Evolutionary conservation across 768 basidiomycete genomes (phyloP).

Genomic region (Pleurotus eryngii): DNA sequence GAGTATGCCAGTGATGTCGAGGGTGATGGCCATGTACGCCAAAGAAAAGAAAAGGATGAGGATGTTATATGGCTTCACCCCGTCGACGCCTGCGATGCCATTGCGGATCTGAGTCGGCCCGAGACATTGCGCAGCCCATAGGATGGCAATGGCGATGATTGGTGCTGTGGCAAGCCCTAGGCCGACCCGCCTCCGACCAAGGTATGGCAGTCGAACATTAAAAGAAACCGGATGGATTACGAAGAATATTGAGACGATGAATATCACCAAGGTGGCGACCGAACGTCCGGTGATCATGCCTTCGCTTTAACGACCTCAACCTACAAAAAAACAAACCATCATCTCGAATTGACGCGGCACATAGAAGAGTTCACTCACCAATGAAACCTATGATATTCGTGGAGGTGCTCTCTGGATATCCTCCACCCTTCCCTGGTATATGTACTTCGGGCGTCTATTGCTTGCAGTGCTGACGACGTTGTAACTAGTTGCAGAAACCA

Average conservation of each 20-base stretch:
- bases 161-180: slow-evolving; percentile 42
- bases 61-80: slow-evolving; percentile 88
- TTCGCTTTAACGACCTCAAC: no score
- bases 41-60: slow-evolving; percentile 89
- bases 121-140: slow-evolving; percentile 50
- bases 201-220: slow-evolving; percentile 22
- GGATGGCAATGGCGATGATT: slow-evolving; percentile 42
- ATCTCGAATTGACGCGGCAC: no score
- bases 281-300: slow-evolving; percentile 39
- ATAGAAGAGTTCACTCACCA: no score
- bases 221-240: slow-evolving; percentile 41
- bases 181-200: slow-evolving; percentile 19
- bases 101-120: slow-evolving; percentile 20
- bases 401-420: no score
- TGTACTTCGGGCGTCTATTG: no score
- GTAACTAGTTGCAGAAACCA: no score
- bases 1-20: slow-evolving; percentile 86
- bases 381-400: no score
- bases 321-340: no score
- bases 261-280: slow-evolving; percentile 44
- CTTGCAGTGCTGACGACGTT: no score
- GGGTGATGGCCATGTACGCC: slow-evolving; percentile 89
- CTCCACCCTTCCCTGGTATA: no score
- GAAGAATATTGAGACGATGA: slow-evolving; percentile 45
- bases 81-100: slow-evolving; percentile 35